Conservation (phyloP, 23 red algal genomes). For the Cyanidioschyzon merolae region DNA sequence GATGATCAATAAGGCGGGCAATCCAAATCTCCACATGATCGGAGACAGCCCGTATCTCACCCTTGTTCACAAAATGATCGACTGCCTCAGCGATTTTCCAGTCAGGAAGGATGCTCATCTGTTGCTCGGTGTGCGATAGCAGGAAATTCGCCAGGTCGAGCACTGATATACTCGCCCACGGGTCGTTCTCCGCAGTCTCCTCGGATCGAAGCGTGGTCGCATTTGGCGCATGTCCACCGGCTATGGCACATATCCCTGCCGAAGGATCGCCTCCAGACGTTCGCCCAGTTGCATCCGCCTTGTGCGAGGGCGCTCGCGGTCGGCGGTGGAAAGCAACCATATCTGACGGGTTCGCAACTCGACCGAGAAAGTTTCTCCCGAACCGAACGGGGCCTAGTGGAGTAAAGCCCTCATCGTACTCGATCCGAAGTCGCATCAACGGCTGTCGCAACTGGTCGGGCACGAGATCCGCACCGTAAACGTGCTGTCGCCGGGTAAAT, state of each 20-base stretch:
- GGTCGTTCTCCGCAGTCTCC: neutral
- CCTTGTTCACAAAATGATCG: slow-evolving; percentile 83
- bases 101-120: slow-evolving; percentile 46
- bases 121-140: slow-evolving; percentile 31
- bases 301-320: neutral
- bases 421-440: slow-evolving; percentile 69
- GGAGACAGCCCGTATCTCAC: slow-evolving; percentile 46
- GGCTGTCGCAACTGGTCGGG: slow-evolving; percentile 35
- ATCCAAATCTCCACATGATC: slow-evolving; percentile 40
- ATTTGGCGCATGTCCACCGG: neutral
- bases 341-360: slow-evolving; percentile 48
- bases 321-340: slow-evolving; percentile 51
- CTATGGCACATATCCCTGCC: no score
- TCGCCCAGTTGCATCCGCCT: no score
- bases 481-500: slow-evolving; percentile 35
- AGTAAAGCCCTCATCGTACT: slow-evolving; percentile 46
- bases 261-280: no score
- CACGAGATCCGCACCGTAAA: slow-evolving; percentile 8
- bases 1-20: neutral
- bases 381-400: slow-evolving; percentile 56
- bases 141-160: slow-evolving; percentile 45
- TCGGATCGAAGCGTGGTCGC: neutral
- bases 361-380: slow-evolving; percentile 59
- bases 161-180: slow-evolving; percentile 21
- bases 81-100: slow-evolving; percentile 42